Percentiles rank a stretch among this genome's conserved stretches.
Evolutionary conservation across 2,329 filamentous ascomycete species (phyloP).

Genomic region (Juglanconis juglandina): DNA sequence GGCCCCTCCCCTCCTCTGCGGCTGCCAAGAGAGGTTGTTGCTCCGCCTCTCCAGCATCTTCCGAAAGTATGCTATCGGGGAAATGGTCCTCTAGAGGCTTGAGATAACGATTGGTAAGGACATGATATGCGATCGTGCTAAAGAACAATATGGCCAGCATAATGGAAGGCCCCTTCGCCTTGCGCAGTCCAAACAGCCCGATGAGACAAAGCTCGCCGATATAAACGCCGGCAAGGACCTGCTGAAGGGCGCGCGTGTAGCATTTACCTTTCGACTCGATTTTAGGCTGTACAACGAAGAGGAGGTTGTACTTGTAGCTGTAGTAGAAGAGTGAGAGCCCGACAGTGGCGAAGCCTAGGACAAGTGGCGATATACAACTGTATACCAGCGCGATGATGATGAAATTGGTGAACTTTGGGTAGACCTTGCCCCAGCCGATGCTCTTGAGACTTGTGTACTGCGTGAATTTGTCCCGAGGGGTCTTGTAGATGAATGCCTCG

Average conservation of each 20-base stretch:
- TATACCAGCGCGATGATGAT: constrained; percentile 73
- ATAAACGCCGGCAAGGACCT: constrained; percentile 79
- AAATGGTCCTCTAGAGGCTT: constrained; percentile 18
- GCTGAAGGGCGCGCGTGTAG: constrained; percentile 84
- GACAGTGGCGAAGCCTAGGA: constrained; percentile 75
- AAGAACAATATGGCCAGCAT: constrained; percentile 9
- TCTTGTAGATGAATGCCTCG: constrained; percentile 70
- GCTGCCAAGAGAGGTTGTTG: constrained; percentile 12
- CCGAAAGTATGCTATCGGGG: constrained; percentile 2
- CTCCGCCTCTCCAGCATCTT: constrained; percentile 1
- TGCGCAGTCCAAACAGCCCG: constrained; percentile 68
- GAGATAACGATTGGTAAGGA: constrained; percentile 15
- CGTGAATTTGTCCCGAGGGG: constrained; percentile 70
- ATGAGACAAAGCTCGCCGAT: constrained; percentile 75
- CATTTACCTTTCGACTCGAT: constrained; percentile 84
- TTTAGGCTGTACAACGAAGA: constrained; percentile 74
- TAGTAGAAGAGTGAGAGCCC: constrained; percentile 78
- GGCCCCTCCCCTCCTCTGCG: constrained; percentile 8
- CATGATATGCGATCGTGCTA: constrained; percentile 8
- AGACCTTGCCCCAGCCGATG: constrained; percentile 73
- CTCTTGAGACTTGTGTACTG: constrained; percentile 67
- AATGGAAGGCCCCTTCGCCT: constrained; percentile 15
- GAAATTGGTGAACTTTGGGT: constrained; percentile 73
- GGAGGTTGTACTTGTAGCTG: constrained; percentile 80
- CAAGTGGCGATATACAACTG: constrained; percentile 77